Evolutionary conservation across 208 protist species (phyloP), one percentile per base, ranked within the genome.

Genomic region (Acanthamoeba comandoni): DNA sequence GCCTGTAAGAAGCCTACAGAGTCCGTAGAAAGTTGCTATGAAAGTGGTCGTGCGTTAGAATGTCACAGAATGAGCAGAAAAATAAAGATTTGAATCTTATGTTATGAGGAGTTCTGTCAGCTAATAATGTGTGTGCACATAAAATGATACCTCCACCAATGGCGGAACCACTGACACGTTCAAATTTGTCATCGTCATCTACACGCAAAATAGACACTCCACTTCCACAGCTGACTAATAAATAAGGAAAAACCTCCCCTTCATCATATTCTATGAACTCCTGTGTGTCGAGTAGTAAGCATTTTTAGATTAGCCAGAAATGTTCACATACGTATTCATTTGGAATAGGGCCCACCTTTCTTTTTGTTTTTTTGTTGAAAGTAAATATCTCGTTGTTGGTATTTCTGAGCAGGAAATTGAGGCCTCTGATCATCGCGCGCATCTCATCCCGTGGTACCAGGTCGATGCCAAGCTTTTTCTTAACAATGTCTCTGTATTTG

Each of bases 161-260:
- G 24, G 96, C 95, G 3, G 97, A 97, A 58, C 98, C 98, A 70
- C 96, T 96, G 31, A 99, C 96, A 91, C 98, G 97, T 71, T 98
- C 95, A 90, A 97, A 95, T 24, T 96, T 96, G 86, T 96, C 95
- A 2, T 96, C 94, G 29, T 94, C 94, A 12, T 95, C 89, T 51
- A 98, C 97, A 91, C 98, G 97, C 82, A 99, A 96, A 62, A 99
- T 98, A 53, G 96, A 98, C 67, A 99, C 98, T 39, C 98, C 98
- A 9, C 97, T 98, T 35, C 98, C 98, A 64, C 99, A 98, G 95
- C 98, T 98, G 70, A 98, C 97, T 52, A 99, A 94, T 19, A 99
- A 88, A 92, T 98, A 99, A 39, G 65, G 65, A 73, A 73, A 73
- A 19, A 73, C 48, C 11, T 73, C 65, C 17, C 65, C 48, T 35